Evolutionary conservation across 129 eudicot species (phyloP).

Genomic region (Lonicera japonica): DNA sequence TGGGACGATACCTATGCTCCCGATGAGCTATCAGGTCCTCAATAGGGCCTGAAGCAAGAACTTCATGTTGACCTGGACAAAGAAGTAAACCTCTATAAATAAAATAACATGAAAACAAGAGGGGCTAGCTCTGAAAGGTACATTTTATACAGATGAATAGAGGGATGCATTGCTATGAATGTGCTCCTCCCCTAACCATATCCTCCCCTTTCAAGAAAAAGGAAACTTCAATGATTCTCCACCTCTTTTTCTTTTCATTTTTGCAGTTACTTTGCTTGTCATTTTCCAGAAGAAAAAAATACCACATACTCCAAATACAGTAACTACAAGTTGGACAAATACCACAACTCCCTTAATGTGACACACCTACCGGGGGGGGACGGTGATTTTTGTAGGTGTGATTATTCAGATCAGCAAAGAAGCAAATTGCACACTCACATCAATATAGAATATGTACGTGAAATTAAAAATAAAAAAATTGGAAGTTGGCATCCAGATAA

Average conservation of each 20-base stretch:
- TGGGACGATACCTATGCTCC: conserved; percentile 72
- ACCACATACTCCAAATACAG: not conserved
- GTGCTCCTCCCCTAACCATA: not conserved
- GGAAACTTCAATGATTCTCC: not conserved
- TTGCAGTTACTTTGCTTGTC: not conserved
- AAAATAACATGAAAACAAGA: not conserved
- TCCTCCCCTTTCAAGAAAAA: not conserved
- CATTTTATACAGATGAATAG: not conserved
- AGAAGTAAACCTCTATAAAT: not conserved
- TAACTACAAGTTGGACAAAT: not conserved
- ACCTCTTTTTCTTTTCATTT: not conserved
- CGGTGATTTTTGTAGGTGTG: too few relatives aligned
- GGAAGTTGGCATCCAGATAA: not conserved
- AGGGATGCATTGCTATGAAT: not conserved
- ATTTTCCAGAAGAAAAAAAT: too few relatives aligned
- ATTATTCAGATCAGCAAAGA: not conserved
- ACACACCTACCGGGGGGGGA: not conserved
- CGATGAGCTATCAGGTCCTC: conserved; percentile 98
- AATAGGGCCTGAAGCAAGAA: conserved; percentile 99
- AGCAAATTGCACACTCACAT: not conserved
- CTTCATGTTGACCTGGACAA: conserved; percentile 85
- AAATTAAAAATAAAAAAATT: not conserved
- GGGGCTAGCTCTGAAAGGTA: not conserved
- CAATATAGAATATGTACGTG: not conserved
- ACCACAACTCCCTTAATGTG: not conserved